Evolutionary conservation across 139 green algal genomes (phyloP), one percentile per base, ranked within the genome.

Genomic region (Chlamydomonas incerta): DNA sequence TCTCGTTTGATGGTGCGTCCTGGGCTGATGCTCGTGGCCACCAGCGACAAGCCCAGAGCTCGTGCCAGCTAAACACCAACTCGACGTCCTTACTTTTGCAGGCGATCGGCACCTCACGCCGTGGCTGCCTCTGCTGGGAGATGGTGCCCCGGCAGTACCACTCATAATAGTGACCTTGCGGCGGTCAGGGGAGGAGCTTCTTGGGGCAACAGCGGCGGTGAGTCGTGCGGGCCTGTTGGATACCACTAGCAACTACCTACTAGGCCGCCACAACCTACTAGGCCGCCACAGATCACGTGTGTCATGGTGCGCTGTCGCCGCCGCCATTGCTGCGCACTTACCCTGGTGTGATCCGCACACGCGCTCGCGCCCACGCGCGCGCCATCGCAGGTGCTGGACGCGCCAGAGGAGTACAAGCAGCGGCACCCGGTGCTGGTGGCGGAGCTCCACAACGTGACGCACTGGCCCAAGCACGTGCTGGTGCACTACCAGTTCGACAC

Each of bases 401-500:
- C 94, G 10, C 86, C 88, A 10, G 68, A 80, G 23, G 84, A 88
- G 31, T 90, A 93, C 65, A 60, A 89, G 67, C 29, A 73, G 47
- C 35, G 58, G 23, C 92, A 96, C 60, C 47, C 76, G 57, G 18
- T 81, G 41, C 71, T 96, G 69, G 88, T 93, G 20, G 47, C 79
- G 0, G 92, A 96, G 76, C 95, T 93, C 58, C 69, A 70, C 28
- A 94, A 97, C 74, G 63, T 74, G 37, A 93, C 74, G 13, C 88
- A 94, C 81, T 97, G 94, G 94, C 94, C 94, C 63, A 97, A 97
- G 88, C 94, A 96, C 72, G 81, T 97, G 83, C 87, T 95, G 72
- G 87, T 96, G 77, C 80, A 93, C 67, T 96, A 93, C 86, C 37
- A 18, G 17, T 96, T 92, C 81, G 70, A 81, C 24, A 79, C 89